Evolutionary conservation across 805 yeast genomes (phyloP).

Genomic region (Jamesozyma jinghongensis): DNA sequence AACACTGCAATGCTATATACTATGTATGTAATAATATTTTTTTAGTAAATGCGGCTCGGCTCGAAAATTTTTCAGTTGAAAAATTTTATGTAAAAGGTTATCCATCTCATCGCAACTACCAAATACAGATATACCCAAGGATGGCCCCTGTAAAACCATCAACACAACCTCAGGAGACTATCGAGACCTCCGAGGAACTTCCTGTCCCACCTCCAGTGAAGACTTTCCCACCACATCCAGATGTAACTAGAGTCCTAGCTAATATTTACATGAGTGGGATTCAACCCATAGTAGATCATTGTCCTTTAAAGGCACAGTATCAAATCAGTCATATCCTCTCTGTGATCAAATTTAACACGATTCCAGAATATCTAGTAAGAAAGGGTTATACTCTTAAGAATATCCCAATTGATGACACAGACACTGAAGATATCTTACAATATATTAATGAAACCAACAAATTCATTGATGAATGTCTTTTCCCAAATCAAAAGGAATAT

Average conservation of each 20-base stretch:
- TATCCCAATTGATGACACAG: slow-evolving; percentile 66
- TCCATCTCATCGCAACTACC: no score
- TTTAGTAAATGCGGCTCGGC: no score
- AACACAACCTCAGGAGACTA: no score
- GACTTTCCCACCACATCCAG: slow-evolving; percentile 8
- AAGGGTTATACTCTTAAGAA: slow-evolving; percentile 45
- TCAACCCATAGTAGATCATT: slow-evolving; percentile 48
- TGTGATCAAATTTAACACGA: slow-evolving; percentile 54
- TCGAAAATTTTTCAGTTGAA: no score
- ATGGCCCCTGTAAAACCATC: no score
- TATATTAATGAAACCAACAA: slow-evolving; percentile 50
- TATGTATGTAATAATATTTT: no score
- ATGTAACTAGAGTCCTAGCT: slow-evolving; percentile 56
- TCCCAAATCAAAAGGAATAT: slow-evolving; percentile 32
- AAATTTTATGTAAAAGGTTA: no score
- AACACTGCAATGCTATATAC: no score
- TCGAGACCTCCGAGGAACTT: no score
- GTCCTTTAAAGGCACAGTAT: slow-evolving; percentile 41
- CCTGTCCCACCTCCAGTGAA: not conserved
- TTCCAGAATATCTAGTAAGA: slow-evolving; percentile 37
- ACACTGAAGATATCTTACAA: slow-evolving; percentile 53
- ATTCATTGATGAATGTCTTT: slow-evolving; percentile 60
- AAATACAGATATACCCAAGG: no score
- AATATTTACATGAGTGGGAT: slow-evolving; percentile 69
- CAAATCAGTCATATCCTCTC: slow-evolving; percentile 69